phyloP scores from a whole-genome alignment of 306 rosid species.

The Cyamopsis tetragonoloba region DNA sequence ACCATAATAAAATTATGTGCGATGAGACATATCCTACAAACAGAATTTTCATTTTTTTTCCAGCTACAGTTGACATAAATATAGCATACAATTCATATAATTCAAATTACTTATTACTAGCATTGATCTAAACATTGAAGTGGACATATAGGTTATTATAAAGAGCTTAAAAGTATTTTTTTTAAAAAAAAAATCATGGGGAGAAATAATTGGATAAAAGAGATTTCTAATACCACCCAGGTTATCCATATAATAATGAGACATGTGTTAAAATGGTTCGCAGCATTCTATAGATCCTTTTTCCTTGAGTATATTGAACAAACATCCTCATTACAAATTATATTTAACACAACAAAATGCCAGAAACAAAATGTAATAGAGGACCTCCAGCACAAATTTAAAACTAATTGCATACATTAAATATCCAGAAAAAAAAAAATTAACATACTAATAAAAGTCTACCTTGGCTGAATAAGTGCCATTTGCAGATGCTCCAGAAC shows the following conservation, averaged over 20 bases:
- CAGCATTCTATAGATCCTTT: background rate
- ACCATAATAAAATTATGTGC: too few relatives aligned
- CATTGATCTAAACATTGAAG: background rate
- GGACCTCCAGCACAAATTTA: background rate
- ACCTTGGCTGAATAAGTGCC: conserved; percentile 47
- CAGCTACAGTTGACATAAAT: too few relatives aligned
- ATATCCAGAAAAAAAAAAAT: too few relatives aligned
- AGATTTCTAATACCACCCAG: background rate
- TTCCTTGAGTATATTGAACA: background rate
- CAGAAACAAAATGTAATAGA: background rate
- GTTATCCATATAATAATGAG: background rate
- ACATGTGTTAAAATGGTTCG: background rate
- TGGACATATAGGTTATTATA: background rate
- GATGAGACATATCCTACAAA: too few relatives aligned
- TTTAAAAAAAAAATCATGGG: background rate
- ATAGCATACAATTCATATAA: too few relatives aligned
- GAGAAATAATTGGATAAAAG: background rate
- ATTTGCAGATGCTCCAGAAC: conserved; percentile 39
- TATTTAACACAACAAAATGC: conserved; percentile 3
- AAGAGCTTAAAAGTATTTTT: background rate
- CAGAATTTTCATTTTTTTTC: too few relatives aligned
- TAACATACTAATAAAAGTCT: background rate
- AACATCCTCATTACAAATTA: background rate
- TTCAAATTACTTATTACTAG: background rate
- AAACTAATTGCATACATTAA: background rate